Evolutionary conservation across 768 basidiomycete species (phyloP), one percentile per base, ranked within the genome.

Genomic region (Termitomyces sp.): DNA sequence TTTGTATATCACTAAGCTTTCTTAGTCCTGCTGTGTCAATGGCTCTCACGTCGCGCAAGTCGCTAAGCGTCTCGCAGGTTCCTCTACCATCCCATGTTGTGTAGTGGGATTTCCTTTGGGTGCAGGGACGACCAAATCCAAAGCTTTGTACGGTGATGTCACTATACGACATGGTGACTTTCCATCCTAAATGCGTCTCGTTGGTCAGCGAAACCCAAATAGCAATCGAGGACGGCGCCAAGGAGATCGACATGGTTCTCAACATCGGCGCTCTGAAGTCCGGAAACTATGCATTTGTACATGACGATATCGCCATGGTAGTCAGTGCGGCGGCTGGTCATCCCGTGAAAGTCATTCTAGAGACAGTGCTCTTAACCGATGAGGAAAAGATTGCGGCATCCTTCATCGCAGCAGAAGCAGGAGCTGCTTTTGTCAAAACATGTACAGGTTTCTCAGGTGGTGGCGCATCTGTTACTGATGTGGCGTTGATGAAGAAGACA

Each of bases 91-190:
- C 3, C 69, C 77, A 2, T 82, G 82, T 56, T 75, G 75, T 45
- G 82, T 82, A 0, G 71, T 83, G 20, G 80, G 80, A 2, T 82
- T 83, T 59, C 81, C 81, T 43, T 71, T 82, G 2, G 81, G 81
- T 10, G 80, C 81, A 9, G 72, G 73, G 5, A 74, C 76, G 20
- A 66, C 77, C 3, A 70, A 69, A 46, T 68, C 75, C 0, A 82
- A 81, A 63, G 76, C 75, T 53, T 80, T 75, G 81, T 81, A 24
- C 65, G 74, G 69, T 30, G 20, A 40, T 30, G 22, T 53, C 50
- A 20, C 40, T 52, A n/a, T n/a, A n/a, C 14, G 22, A 16, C 36
- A 22, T 26, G 16, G 14, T 14, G 34, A 24, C 33, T 14, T 37
- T 40, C 26, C 22, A 32, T 26, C 36, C 39, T 60, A 14, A 51